phyloP scores from a whole-genome alignment of 768 basidiomycete genomes.

The Suillus paluster region DNA sequence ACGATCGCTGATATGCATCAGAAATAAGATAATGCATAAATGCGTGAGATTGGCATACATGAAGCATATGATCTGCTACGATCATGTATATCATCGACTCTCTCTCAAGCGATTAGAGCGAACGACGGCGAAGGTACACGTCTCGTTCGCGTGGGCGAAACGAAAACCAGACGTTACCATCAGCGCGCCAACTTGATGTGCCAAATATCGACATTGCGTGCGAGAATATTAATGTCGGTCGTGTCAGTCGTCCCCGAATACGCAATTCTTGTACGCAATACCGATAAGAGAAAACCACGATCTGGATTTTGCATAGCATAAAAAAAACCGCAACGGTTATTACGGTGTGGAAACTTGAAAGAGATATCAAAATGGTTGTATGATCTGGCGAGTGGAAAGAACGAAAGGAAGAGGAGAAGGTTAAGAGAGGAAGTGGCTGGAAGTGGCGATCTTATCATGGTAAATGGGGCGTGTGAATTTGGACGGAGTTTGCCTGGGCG shows the following conservation, averaged over 20 bases:
- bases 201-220: background rate
- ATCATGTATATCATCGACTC: background rate
- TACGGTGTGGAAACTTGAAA: no score
- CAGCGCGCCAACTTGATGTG: background rate
- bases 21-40: background rate
- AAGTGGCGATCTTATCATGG: background rate
- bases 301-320: background rate
- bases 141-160: background rate
- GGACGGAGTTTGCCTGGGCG: background rate
- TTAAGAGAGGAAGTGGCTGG: background rate
- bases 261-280: no score
- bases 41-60: background rate
- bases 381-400: background rate
- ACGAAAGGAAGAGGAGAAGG: background rate
- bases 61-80: background rate
- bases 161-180: no score
- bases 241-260: no score
- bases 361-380: background rate
- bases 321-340: background rate
- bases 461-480: background rate
- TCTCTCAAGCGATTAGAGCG: background rate
- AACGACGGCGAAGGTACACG: background rate
- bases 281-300: background rate
- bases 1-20: no score
- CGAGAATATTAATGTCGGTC: no score